A percentile compares a stretch with the other conserved stretches of the same genome.
Conservation (phyloP, 768 basidiomycete species). For the Termitomyces heimii region DNA sequence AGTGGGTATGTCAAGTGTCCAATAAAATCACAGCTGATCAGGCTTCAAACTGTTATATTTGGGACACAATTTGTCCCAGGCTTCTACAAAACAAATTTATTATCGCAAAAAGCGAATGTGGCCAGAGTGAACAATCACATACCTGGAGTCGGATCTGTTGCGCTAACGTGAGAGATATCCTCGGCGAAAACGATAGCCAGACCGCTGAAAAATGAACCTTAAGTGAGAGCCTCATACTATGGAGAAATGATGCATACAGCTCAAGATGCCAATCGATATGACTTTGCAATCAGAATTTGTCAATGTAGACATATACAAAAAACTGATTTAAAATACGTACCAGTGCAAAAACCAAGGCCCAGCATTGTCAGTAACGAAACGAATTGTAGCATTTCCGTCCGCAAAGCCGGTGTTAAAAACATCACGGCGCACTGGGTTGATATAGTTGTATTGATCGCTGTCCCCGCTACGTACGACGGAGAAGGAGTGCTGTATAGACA, state of each 20-base stretch:
- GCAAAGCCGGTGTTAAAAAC: constrained; percentile 33
- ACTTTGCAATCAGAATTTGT: constrained; percentile 5
- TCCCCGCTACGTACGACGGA: constrained; percentile 30
- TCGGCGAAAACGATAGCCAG: constrained; percentile 30
- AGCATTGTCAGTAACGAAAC: constrained; percentile 21
- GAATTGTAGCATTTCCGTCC: constrained; percentile 25
- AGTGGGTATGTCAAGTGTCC: neutral
- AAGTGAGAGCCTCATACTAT: neutral
- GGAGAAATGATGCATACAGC: constrained; percentile 17
- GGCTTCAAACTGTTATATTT: constrained; percentile 12
- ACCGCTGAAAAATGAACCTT: constrained; percentile 7
- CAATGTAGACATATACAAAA: neutral
- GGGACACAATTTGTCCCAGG: constrained; percentile 30
- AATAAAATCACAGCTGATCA: constrained; percentile 1
- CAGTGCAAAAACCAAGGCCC: constrained; percentile 20
- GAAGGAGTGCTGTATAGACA: constrained; percentile 18
- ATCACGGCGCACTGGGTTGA: constrained; percentile 36
- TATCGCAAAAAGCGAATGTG: neutral
- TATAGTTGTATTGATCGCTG: constrained; percentile 20
- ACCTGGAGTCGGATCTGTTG: constrained; percentile 17
- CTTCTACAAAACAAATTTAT: constrained; percentile 9
- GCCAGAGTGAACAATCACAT: neutral
- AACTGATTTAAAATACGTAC: constrained; percentile 1
- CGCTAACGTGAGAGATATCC: constrained; percentile 17
- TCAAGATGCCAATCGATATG: constrained; percentile 35